Conservation (phyloP, 2,329 filamentous ascomycete genomes). For the Ophiocordyceps robertsii region DNA sequence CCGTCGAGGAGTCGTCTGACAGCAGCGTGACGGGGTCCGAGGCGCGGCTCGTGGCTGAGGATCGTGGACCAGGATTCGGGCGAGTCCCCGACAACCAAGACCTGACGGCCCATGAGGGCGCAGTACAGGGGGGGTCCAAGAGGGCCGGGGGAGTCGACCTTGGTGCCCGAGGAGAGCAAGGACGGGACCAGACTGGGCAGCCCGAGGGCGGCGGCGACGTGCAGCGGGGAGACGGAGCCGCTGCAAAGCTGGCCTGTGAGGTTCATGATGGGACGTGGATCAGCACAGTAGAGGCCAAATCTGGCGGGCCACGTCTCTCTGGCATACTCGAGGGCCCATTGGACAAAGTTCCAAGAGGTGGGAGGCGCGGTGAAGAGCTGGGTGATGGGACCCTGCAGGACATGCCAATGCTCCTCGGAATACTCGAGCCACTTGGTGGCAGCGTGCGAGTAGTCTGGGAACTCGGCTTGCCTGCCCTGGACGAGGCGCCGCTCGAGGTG, state of each 20-base stretch:
- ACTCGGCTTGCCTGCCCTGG: not conserved
- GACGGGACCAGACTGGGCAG: slow-evolving; percentile 14
- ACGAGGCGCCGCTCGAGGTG: not conserved
- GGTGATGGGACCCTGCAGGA: slow-evolving; percentile 11
- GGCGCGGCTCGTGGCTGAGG: slow-evolving; percentile 4
- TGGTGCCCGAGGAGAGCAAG: slow-evolving; percentile 10
- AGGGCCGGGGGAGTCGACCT: slow-evolving; percentile 9
- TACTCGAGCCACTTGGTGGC: slow-evolving; percentile 13
- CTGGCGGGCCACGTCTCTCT: slow-evolving; percentile 13
- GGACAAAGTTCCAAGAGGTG: slow-evolving; percentile 17
- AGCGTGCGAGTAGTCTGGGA: slow-evolving; percentile 10
- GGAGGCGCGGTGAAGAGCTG: slow-evolving; percentile 13
- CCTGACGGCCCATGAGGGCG: slow-evolving; percentile 17
- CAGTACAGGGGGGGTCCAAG: slow-evolving; percentile 20
- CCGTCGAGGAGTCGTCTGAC: slow-evolving; percentile 11
- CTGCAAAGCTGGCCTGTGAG: slow-evolving; percentile 17
- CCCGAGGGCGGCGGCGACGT: slow-evolving; percentile 20
- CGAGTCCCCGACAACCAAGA: slow-evolving; percentile 7
- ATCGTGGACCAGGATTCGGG: slow-evolving; percentile 10
- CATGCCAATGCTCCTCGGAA: slow-evolving; percentile 14
- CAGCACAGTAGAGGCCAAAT: slow-evolving; percentile 9
- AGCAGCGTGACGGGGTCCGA: slow-evolving; percentile 6
- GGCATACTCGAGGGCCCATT: slow-evolving; percentile 22
- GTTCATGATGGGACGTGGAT: slow-evolving; percentile 10
- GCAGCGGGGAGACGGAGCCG: slow-evolving; percentile 15